A percentile compares a stretch with the other conserved stretches of the same genome.
Evolutionary conservation across 257 asterid species (phyloP).

Genomic region (Cinchona pubescens): DNA sequence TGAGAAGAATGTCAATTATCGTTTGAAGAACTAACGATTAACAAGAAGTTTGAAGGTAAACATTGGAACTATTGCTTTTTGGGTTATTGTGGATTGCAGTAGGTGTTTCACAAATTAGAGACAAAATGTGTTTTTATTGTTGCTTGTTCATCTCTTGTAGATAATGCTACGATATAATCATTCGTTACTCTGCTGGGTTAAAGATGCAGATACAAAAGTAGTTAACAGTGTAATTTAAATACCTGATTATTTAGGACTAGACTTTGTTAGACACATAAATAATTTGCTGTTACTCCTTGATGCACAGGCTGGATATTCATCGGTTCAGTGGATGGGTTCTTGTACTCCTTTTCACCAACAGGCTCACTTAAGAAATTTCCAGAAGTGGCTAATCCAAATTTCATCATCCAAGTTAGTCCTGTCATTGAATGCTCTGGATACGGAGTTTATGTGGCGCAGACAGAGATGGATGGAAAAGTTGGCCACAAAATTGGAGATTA

Average conservation of each 20-base stretch:
- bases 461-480: conserved; percentile 64
- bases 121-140: neutral
- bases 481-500: conserved; percentile 48
- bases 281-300: conserved; percentile 4
- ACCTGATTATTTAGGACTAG: neutral
- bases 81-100: neutral
- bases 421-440: conserved; percentile 81
- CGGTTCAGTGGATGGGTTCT: conserved; percentile 85
- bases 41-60: neutral
- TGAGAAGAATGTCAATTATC: neutral
- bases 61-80: neutral
- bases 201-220: neutral
- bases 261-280: no score
- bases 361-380: conserved; percentile 67
- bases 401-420: conserved; percentile 72
- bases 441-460: conserved; percentile 63
- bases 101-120: neutral
- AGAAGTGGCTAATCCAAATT: conserved; percentile 29
- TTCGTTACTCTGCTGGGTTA: neutral
- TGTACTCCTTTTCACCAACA: conserved; percentile 76
- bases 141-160: neutral
- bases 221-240: neutral
- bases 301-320: conserved; percentile 86
- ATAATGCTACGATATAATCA: neutral
- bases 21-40: neutral